Evolutionary conservation across 169 alveolate species (phyloP).

Genomic region (Toxoplasma gondii): DNA sequence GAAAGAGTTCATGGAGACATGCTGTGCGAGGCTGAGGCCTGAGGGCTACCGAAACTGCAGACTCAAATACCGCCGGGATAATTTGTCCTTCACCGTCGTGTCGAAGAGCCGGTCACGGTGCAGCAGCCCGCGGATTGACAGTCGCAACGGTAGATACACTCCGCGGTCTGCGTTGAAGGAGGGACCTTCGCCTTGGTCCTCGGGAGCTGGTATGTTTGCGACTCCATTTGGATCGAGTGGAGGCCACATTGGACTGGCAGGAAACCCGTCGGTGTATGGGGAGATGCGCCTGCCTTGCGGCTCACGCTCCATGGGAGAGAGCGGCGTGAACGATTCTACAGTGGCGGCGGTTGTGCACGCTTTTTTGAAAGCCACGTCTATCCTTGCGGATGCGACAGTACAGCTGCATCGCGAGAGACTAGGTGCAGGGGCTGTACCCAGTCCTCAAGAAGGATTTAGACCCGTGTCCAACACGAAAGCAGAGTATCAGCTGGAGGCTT

Average conservation of each 20-base stretch:
- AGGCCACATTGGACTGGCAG: neutral
- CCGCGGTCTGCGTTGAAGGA: neutral
- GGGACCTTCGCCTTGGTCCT: neutral
- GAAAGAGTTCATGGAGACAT: neutral
- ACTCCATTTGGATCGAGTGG: neutral
- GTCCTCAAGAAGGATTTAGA: neutral
- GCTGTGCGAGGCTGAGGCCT: neutral
- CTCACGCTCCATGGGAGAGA: neutral
- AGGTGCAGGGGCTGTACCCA: neutral
- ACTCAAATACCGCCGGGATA: conserved; percentile 9
- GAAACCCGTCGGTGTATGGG: neutral
- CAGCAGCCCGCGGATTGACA: neutral
- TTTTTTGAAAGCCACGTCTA: neutral
- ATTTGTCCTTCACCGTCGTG: neutral
- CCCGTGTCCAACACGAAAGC: neutral
- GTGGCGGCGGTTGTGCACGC: neutral
- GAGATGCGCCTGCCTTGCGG: neutral
- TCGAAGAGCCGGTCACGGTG: neutral
- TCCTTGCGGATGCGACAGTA: neutral
- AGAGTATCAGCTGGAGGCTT: neutral
- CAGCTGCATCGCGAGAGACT: neutral
- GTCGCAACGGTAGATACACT: neutral
- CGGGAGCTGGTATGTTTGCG: neutral
- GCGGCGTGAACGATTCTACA: neutral
- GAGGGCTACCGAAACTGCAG: neutral